phyloP scores from a whole-genome alignment of 1,284 basidiomycete genomes.

The Acaromyces ingoldii region DNA sequence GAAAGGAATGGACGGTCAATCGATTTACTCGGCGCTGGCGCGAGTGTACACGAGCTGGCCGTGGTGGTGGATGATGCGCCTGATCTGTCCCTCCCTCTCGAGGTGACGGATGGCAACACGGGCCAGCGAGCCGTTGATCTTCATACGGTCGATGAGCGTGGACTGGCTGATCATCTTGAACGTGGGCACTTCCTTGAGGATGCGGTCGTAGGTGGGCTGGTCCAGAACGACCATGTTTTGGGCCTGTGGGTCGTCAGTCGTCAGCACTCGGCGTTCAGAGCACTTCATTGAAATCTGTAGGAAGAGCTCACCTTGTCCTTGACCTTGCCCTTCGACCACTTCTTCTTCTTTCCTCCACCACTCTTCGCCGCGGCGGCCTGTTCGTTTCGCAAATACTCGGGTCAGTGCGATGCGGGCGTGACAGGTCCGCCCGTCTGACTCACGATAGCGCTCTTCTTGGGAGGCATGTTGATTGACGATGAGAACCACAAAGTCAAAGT shows the following conservation, averaged over 20 bases:
- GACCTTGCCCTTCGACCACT: conserved; percentile 99
- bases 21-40: conserved; percentile 39
- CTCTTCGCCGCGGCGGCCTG: conserved; percentile 48
- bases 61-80: conserved; percentile 92
- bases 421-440: too few species aligned
- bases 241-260: conserved; percentile 39
- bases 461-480: too few species aligned
- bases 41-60: conserved; percentile 83
- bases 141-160: conserved; percentile 87
- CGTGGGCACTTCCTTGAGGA: conserved; percentile 98
- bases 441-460: conserved; percentile 51
- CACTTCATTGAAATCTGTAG: not conserved
- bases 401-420: not conserved
- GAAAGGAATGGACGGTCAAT: not conserved
- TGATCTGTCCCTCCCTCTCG: conserved; percentile 92
- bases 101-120: conserved; percentile 88
- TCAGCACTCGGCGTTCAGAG: too few species aligned
- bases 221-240: conserved; percentile 76
- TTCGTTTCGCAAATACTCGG: not conserved
- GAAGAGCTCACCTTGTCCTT: conserved; percentile 88
- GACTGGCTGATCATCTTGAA: conserved; percentile 96
- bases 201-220: conserved; percentile 74
- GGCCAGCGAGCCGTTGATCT: conserved; percentile 91
- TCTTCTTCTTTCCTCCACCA: conserved; percentile 81
- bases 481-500: too few species aligned